Evolutionary conservation across 1,284 basidiomycete species (phyloP).

Genomic region (Cerrena zonata): DNA sequence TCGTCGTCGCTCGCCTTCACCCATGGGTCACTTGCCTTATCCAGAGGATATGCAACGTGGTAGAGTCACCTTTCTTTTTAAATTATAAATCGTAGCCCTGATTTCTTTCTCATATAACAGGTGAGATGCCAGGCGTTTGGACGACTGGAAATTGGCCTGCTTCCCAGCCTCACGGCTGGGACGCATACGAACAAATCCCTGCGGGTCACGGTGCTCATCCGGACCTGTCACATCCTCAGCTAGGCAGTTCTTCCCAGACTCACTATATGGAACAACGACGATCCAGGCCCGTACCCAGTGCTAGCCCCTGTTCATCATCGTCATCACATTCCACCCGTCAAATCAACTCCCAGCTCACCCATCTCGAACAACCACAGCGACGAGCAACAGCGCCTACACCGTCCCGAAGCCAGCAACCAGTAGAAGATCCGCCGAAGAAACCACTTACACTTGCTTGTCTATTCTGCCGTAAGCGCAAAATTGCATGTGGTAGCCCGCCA

Average conservation of each 20-base stretch:
- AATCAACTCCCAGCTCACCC: background rate
- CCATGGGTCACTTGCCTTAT: conserved; percentile 8
- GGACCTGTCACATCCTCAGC: background rate
- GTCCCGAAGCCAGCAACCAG: conserved; percentile 20
- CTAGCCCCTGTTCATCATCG: background rate
- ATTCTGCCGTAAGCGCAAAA: conserved; percentile 43
- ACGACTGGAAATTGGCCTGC: background rate
- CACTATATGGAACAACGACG: too few species aligned
- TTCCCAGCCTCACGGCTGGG: background rate
- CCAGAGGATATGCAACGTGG: conserved; percentile 6
- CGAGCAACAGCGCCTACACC: conserved; percentile 5
- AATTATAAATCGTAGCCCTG: background rate
- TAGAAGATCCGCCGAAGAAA: conserved; percentile 33
- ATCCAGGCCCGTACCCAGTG: too few species aligned
- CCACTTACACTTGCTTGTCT: conserved; percentile 38
- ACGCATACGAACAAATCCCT: background rate
- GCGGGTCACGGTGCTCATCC: background rate
- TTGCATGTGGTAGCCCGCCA: conserved; percentile 38
- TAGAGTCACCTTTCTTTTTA: background rate
- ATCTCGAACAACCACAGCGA: background rate
- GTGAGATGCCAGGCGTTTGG: background rate
- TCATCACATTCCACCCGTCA: background rate
- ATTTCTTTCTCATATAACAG: background rate
- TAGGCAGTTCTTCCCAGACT: too few species aligned
- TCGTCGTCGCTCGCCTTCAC: conserved; percentile 3